Percentiles rank a stretch among this genome's conserved stretches.
Evolutionary conservation across 306 rosid species (phyloP).

Genomic region (Cicer bijugum): DNA sequence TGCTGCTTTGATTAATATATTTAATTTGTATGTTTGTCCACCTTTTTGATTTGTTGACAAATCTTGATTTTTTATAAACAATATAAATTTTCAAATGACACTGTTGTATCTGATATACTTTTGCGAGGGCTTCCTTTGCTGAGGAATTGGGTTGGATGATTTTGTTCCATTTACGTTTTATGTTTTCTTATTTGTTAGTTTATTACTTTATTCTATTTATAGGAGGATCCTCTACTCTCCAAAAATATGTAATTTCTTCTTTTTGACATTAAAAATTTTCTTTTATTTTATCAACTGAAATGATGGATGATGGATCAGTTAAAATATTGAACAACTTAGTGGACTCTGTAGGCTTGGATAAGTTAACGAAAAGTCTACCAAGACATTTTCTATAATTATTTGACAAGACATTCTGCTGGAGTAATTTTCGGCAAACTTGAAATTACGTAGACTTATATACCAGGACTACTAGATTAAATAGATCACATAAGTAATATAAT

Average conservation of each 20-base stretch:
- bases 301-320: not conserved
- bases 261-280: not conserved
- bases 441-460: not conserved
- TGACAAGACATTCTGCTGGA: slow-evolving; percentile 5
- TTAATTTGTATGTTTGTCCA: not conserved
- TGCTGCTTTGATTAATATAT: no score
- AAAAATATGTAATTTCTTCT: not conserved
- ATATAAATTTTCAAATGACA: not conserved
- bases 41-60: not conserved
- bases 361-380: not conserved
- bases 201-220: not conserved
- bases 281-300: not conserved
- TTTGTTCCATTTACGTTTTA: not conserved
- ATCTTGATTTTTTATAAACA: not conserved
- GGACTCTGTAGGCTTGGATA: not conserved
- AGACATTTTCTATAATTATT: not conserved
- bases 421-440: not conserved
- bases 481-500: not conserved
- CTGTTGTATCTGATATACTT: not conserved
- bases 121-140: not conserved
- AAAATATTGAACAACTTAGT: not conserved
- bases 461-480: slow-evolving; percentile 1
- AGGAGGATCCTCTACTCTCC: not conserved
- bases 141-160: no score
- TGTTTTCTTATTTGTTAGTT: no score